Conservation (phyloP, 257 asterid species). For the Anisodus acutangulus region DNA sequence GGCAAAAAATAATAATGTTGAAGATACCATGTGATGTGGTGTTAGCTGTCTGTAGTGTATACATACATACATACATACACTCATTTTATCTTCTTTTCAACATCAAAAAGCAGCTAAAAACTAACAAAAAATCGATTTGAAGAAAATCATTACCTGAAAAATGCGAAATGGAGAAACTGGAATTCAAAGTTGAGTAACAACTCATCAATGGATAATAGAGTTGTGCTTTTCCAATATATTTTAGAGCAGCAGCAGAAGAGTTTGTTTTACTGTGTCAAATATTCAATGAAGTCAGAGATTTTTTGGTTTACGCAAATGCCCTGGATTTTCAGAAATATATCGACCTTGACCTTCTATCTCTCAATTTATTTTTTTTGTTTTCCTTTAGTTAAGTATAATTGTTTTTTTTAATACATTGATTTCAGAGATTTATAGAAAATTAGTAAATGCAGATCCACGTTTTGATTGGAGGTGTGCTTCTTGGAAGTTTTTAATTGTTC, state of each 20-base stretch:
- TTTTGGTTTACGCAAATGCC: not conserved
- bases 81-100: no score
- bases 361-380: not conserved
- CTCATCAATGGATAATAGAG: not conserved
- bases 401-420: not conserved
- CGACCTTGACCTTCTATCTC: not conserved
- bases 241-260: not conserved
- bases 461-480: not conserved
- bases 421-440: slow-evolving; percentile 23
- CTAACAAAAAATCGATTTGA: not conserved
- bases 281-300: not conserved
- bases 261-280: slow-evolving; percentile 17
- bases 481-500: not conserved
- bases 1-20: not conserved
- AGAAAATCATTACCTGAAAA: slow-evolving; percentile 19
- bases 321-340: not conserved
- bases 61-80: not conserved
- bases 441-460: not conserved
- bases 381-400: no score
- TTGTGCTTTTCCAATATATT: not conserved
- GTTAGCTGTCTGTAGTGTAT: not conserved
- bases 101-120: not conserved
- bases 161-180: not conserved
- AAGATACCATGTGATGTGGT: not conserved
- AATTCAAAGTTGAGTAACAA: not conserved